Conservation (phyloP, 1,284 basidiomycete genomes). For the Entoloma clypeatum region DNA sequence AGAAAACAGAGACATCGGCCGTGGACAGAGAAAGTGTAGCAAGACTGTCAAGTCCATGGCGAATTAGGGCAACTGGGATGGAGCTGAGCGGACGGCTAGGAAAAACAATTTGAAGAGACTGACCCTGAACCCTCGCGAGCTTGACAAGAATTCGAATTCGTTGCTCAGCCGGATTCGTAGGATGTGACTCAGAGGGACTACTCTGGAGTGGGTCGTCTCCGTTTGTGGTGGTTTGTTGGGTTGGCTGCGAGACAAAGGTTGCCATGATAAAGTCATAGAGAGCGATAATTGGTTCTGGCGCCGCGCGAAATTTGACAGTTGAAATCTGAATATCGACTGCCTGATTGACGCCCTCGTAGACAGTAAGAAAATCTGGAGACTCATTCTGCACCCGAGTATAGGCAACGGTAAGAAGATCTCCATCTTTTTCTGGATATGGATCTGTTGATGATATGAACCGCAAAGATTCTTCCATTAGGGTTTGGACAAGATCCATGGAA, state of each 20-base stretch:
- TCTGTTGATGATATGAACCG: constrained; percentile 77
- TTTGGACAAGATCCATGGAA: constrained; percentile 68
- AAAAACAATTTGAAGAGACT: constrained; percentile 15
- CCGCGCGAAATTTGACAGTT: constrained; percentile 88
- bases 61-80: constrained; percentile 71
- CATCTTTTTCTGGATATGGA: constrained; percentile 36
- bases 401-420: constrained; percentile 80
- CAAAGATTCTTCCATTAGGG: constrained; percentile 46
- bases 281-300: constrained; percentile 88
- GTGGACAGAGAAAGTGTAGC: constrained; percentile 91
- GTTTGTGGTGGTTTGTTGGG: constrained; percentile 4
- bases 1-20: constrained; percentile 81
- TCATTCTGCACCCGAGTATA: constrained; percentile 82
- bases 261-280: constrained; percentile 99
- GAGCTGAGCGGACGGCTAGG: constrained; percentile 14
- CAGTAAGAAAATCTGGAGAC: constrained; percentile 83
- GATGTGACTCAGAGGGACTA: constrained; percentile 2
- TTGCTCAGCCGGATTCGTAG: constrained; percentile 28
- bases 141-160: constrained; percentile 86
- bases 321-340: constrained; percentile 87
- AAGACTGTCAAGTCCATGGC: constrained; percentile 69
- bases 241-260: constrained; percentile 74
- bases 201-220: constrained; percentile 2
- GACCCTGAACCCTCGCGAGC: constrained; percentile 84
- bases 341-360: constrained; percentile 88